Evolutionary conservation across 2,329 filamentous ascomycete species (phyloP), one percentile per base, ranked within the genome.

Genomic region (Aspergillus brasiliensis): DNA sequence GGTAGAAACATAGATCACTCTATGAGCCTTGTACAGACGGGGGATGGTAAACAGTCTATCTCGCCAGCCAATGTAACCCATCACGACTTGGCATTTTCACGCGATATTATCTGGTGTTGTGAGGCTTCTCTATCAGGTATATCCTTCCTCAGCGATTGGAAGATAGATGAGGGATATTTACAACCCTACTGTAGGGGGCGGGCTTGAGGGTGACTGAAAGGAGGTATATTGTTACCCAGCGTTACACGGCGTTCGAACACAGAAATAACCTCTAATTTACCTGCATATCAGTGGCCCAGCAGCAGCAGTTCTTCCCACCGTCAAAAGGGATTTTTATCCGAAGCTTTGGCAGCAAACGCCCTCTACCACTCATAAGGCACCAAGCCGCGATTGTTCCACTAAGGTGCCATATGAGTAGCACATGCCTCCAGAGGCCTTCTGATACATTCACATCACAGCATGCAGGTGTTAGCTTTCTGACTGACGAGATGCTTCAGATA

Each of bases 71-170:
- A 54, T 62, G 62, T 60, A 56, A 63, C 61, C 58, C 23, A 44
- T 5, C 53, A 19, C 27, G 51, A 44, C 63, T 64, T 62, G 62
- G 62, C 63, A 57, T 49, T 23, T 57, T 60, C 62, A 59, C 57
- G 62, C 58, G 58, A 55, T 59, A 34, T 4, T 5, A 60, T 53
- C 48, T 55, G 56, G 53, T 52, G 49, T 28, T 65, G 47, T 44
- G 19, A 52, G 46, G 44, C 54, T 25, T 40, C 31, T 47, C 40
- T 55, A 23, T 13, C 10, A 38, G 23, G 6, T 34, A 13, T 5
- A 31, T 19, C 3, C 8, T 28, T 1, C 40, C 4, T 31, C 15
- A 8, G 17, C 28, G 25, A 28, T 13, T 49, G 27, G n/a, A 19
- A 27, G 8, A 1, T 8, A 10, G 10, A n/a, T 49, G 46, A 49